These are phyloP conservation scores for Coniella vitis DNA, from an alignment of 2,329 filamentous ascomycete genomes.

Conservation along the genomic window DNA sequence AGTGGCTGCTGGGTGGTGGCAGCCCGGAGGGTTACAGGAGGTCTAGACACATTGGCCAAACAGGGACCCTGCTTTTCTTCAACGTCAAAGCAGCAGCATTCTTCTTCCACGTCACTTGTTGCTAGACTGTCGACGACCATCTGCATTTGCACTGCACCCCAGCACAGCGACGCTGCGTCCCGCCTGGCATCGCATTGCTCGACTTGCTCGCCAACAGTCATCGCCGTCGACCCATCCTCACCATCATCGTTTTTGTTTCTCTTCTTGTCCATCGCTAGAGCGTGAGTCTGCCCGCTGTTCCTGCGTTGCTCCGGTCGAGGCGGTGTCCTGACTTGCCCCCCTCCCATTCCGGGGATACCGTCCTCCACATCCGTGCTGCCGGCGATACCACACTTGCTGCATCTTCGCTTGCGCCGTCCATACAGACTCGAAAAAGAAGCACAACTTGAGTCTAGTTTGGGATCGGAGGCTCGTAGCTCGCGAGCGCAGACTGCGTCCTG, in stretches of 20 bases:
- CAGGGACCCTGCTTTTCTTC: constrained; percentile 2
- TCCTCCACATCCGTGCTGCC: background rate
- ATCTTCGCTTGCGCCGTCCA: background rate
- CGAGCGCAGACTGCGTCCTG: constrained; percentile 3
- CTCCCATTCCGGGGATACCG: too few species aligned
- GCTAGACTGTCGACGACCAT: background rate
- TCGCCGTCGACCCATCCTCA: too few species aligned
- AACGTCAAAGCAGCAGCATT: background rate
- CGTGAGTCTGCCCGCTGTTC: constrained; percentile 9
- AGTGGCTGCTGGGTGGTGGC: background rate
- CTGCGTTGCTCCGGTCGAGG: background rate
- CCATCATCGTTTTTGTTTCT: constrained; percentile 2
- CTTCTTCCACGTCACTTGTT: constrained; percentile 3
- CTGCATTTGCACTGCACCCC: background rate
- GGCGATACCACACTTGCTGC: too few species aligned
- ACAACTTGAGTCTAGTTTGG: constrained; percentile 3
- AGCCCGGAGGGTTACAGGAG: background rate
- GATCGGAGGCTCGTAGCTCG: constrained; percentile 1
- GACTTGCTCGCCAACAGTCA: background rate
- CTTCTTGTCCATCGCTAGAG: constrained; percentile 16
- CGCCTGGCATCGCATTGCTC: background rate
- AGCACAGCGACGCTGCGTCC: too few species aligned
- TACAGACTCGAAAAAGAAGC: background rate
- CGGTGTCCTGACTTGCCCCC: background rate
- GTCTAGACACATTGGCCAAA: constrained; percentile 1